Percentiles rank a stretch among this genome's conserved stretches.
Conservation (phyloP, 495 filamentous ascomycete species). For the Aspergillus asperescens region DNA sequence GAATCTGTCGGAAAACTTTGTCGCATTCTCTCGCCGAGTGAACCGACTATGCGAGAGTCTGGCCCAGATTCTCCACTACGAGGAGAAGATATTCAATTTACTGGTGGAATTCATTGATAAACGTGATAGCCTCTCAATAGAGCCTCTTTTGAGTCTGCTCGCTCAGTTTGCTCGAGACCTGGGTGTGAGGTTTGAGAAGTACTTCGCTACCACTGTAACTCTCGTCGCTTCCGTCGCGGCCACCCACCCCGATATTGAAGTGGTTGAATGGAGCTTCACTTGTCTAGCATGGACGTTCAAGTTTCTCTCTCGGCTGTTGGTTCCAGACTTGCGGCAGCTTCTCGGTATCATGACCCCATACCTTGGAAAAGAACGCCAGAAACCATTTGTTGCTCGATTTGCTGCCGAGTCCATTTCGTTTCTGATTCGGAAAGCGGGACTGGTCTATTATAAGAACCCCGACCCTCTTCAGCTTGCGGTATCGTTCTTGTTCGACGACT, state of each 20-base stretch:
- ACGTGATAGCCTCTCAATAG: slow-evolving; percentile 67
- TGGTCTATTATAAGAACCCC: slow-evolving; percentile 64
- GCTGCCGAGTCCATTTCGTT: slow-evolving; percentile 94
- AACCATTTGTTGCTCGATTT: slow-evolving; percentile 79
- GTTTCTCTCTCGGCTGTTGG: slow-evolving; percentile 80
- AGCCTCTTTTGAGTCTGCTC: slow-evolving; percentile 78
- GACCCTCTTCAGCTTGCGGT: slow-evolving; percentile 62
- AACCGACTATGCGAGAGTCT: slow-evolving; percentile 78
- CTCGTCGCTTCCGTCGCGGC: slow-evolving; percentile 62
- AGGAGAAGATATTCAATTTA: slow-evolving; percentile 73
- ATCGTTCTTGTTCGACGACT: slow-evolving; percentile 61
- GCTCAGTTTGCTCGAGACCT: slow-evolving; percentile 90
- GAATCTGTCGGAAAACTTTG: slow-evolving; percentile 78
- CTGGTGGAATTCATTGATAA: slow-evolving; percentile 73
- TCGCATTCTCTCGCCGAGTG: slow-evolving; percentile 65
- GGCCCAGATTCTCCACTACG: slow-evolving; percentile 82
- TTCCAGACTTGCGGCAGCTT: slow-evolving; percentile 77
- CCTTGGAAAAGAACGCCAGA: slow-evolving; percentile 76
- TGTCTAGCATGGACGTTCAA: slow-evolving; percentile 96
- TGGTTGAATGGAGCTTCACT: slow-evolving; percentile 94
- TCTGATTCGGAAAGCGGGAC: slow-evolving; percentile 78
- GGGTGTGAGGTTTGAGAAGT: slow-evolving; percentile 78
- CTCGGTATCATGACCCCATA: slow-evolving; percentile 79
- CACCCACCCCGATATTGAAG: slow-evolving; percentile 62
- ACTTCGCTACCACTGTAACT: slow-evolving; percentile 67